Base-by-base conservation (phyloP, 495 filamentous ascomycete species). In the Trichoderma gamsii region DNA sequence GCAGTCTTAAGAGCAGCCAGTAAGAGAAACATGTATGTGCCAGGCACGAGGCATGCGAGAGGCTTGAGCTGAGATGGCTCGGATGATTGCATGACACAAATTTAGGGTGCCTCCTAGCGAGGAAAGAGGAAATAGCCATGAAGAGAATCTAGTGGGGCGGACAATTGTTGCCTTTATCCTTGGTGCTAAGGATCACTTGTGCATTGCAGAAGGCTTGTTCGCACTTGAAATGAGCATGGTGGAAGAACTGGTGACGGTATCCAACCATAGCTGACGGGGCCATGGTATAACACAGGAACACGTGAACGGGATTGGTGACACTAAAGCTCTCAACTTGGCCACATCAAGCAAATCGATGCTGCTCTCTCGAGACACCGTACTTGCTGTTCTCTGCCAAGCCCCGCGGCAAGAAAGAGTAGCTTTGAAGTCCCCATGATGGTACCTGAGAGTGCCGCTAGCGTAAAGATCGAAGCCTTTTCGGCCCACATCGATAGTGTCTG, bases 71-170 rank as follows among this genome's bases (percentile, higher is more conserved):
- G 56, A 9, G 13, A 32, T 21, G 4, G 25, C 25, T 61, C 27
- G 16, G 12, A 9, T 21, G 16, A 29, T 32, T 32, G 6, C 13
- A 61, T 13, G 11, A 32, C 27, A 61, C 11, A 18, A 18, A 35
- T 32, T 9, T 18, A 21, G n/a, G 49, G 7, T 38, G 35, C 0
- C 43, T 18, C 16, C 49, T n/a, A n/a, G 49, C 49, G 49, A n/a
- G 49, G n/a, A 18, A 51, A 51, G 46, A 52, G 21, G 21, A 52
- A 52, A 52, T 52, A 52, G 49, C 49, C 49, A 52, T 52, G 25
- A 23, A 18, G n/a, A 25, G 49, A 52, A 52, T 25, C 4, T 18
- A 23, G 49, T 52, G 49, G 49, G 49, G 49, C n/a, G 5, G 25
- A 52, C 25, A 38, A 38, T 6, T 38, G 35, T 5, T 7, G 21